Base-by-base conservation (phyloP, 1,139 yeast species). In the Kodamaea fungicola region DNA sequence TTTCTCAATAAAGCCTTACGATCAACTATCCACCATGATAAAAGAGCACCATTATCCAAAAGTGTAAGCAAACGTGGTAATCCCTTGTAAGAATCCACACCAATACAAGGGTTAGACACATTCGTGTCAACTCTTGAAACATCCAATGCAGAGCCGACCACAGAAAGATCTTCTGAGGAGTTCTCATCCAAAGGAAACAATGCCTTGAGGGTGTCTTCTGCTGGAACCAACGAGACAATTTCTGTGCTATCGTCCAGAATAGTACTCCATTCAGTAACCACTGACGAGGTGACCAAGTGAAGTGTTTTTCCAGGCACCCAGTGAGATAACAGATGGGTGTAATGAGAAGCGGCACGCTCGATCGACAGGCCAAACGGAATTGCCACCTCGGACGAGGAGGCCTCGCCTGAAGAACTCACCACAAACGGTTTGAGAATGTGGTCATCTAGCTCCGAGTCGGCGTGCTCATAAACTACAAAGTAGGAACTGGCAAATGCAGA, bases 131-230 rank as follows among this genome's bases (percentile, higher is more conserved):
- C 53, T 4, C 77, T 63, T 6, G 73, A 62, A 10, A 80, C 51
- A 52, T 86, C 95, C 3, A 86, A 37, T 0, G 76, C 78, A 25
- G 84, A 48, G 2, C 96, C 96, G 13, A 84, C 62, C 0, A 90
- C 80, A 2, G 85, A 75, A 5, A 84, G 74, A 51, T 86, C 95
- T 35, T 76, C 83, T 28, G 74, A 78, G 0, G 80, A 62, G 2
- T 72, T 82, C 10, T 76, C 80, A 52, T 76, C 76, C 45, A 86
- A 64, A 1, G 96, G 95, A 45, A 86, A 66, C 9, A 76, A 74
- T 0, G 95, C 92, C 37, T 85, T 71, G 46, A 77, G 78, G 3
- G 80, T 66, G 51, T 88, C 96, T 47, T 83, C 85, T 3, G 73
- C 58, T 16, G 81, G 78, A n/a, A 35, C 35, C 8, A 40, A 12